Base-by-base conservation (phyloP, 495 filamentous ascomycete genomes). In the Aspergillus carlsbadensis region DNA sequence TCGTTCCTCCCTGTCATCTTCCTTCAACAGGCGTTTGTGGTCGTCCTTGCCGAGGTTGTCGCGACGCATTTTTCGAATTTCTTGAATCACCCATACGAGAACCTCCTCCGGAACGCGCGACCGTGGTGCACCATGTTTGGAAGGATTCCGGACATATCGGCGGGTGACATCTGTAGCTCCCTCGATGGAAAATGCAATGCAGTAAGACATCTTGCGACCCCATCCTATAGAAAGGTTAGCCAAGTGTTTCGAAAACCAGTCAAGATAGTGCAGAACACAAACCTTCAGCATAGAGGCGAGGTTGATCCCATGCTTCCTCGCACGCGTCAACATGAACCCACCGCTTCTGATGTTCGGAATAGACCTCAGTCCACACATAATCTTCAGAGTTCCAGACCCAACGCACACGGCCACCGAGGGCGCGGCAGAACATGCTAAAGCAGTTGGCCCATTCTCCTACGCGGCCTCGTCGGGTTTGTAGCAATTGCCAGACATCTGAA, bases 321-420 rank as follows among this genome's bases (percentile, higher is more conserved):
- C 92, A 97, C 10, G 85, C 84, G 67, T 99, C 94, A 17, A 98
- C 92, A 59, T 98, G 95, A n/a, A 99, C 80, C 94, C 94, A 99
- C 61, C 91, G 84, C 64, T 88, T 87, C 59, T 92, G 85, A 65
- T 96, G 91, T 61, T 94, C 92, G 14, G 92, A 96, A 70, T 96
- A 99, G 21, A 98, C 86, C 69, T 99, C 94, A 1, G 92, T 96
- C 93, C 94, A 98, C 18, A 96, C 89, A 58, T 96, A 88, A 70
- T 99, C 95, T 71, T 99, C 94, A 29, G 87, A 85, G 60, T 97
- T 97, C 95, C 95, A 98, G 24, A 98, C 90, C 95, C 95, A 98
- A 60, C 94, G 84, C 15, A 97, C 94, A 41, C 95, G 83, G 34
- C 85, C 87, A 31, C 92, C 92, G 26, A 98, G 83, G 6, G 94